These are phyloP conservation scores for Hypholoma sublateritium DNA, from an alignment of 768 basidiomycete genomes.

Conservation along the genomic window DNA sequence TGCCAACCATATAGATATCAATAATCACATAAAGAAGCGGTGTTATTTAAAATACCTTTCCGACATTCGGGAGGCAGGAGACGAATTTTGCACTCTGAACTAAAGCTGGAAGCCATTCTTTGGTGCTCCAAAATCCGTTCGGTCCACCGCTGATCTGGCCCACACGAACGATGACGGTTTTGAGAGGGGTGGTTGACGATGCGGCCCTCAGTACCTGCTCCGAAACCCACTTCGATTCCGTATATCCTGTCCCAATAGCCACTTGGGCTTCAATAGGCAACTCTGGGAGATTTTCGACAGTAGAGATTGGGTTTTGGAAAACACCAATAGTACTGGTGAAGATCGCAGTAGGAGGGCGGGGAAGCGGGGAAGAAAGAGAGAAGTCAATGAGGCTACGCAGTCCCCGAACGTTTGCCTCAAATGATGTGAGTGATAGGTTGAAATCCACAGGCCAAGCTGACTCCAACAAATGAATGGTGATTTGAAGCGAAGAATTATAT, in stretches of 20 bases:
- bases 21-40: too few species aligned
- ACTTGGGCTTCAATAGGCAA: constrained; percentile 17
- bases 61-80: constrained; percentile 29
- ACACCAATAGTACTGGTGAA: constrained; percentile 10
- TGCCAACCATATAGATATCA: neutral
- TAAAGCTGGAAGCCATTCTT: constrained; percentile 44
- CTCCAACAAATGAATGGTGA: neutral
- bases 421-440: constrained; percentile 41
- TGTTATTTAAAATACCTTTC: constrained; percentile 33
- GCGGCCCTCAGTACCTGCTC: too few species aligned
- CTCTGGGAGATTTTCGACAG: constrained; percentile 22
- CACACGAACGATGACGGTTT: constrained; percentile 35
- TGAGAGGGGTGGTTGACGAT: constrained; percentile 24
- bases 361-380: constrained; percentile 24
- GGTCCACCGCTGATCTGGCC: constrained; percentile 44
- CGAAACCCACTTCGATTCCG: constrained; percentile 42
- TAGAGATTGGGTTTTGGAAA: neutral
- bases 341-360: neutral
- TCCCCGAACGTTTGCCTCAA: constrained; percentile 40
- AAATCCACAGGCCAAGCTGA: constrained; percentile 50
- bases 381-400: constrained; percentile 41
- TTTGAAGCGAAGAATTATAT: too few species aligned
- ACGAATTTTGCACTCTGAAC: constrained; percentile 29
- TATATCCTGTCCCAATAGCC: constrained; percentile 35
- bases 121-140: constrained; percentile 45